Base-by-base conservation (phyloP, 1,284 basidiomycete genomes). In the Fomitopsis pinicola region DNA sequence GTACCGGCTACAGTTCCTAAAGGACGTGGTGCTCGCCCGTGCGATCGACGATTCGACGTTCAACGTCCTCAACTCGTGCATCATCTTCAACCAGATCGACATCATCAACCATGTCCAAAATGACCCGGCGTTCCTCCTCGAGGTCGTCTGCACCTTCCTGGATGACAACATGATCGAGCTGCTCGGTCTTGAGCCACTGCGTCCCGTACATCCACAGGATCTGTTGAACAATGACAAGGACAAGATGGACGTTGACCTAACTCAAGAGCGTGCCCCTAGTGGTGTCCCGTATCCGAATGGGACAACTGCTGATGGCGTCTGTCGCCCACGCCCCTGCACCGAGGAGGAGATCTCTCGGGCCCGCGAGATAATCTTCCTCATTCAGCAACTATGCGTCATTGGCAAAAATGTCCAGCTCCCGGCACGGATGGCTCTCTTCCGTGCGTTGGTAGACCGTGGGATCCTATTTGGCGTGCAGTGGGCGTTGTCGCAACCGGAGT, bases 81-180 rank as follows among this genome's bases (percentile, higher is more conserved):
- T 99, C 73, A 97, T 98, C 73, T 99, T 97, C 83, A 97, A 98
- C 77, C 97, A 99, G 76, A 95, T 97, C 70, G 97, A 99, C 76
- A 98, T 99, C 71, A 94, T 98, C 72, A 88, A 83, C 59, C 90
- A 97, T 73, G 86, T 98, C 54, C 91, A 95, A 71, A 83, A 82
- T 60, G 92, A 96, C 71, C 84, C 85, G 5, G 72, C 76, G 5
- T 91, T 98, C 72, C 79, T 98, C 33, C 80, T 82, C 40, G 88
- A 94, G 59, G 82, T 98, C 30, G 92, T 96, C 55, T 79, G 80
- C 45, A 78, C 92, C 42, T 97, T 94, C 72, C 83, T 90, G 63
- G 86, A 88, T 67, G 83, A 87, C 61, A 84, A 84, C 59, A 79
- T 86, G 72, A 73, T 87, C 58, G 65, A 64, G n/a, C 63, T 69